Base-by-base conservation (phyloP, 2,329 filamentous ascomycete genomes). In the Ophiostoma tasmaniense region DNA sequence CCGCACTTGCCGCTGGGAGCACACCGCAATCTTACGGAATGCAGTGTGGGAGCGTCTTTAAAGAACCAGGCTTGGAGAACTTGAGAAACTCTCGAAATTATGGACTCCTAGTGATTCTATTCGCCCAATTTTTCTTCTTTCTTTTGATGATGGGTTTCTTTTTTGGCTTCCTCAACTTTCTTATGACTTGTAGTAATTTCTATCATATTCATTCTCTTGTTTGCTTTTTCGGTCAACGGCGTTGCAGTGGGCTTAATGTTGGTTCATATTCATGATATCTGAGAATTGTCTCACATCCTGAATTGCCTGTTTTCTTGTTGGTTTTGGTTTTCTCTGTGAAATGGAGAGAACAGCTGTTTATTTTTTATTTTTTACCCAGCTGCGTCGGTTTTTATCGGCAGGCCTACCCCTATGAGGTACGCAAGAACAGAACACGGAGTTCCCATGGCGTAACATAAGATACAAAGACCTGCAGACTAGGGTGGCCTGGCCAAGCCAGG, bases 371-470 rank as follows among this genome's bases (percentile, higher is more conserved):
- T 4, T 33, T 8, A 33, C 33, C 33, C 59, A 20, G 59, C 59
- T 62, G 30, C 30, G 59, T 62, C 59, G 59, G 61, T 22, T 22
- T 22, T 22, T 2, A 22, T 11, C 30, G n/a, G 61, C 33, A 33
- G 61, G 61, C 25, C 61, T 45, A 64, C 33, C 61, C 33, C 61
- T 64, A 22, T 64, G 61, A 64, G 61, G 61, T 64, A 33, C 61
- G 33, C 30, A 64, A 64, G 61, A 33, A 33, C 37, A 22, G 61
- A 64, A 22, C 17, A 62, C 28, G 17, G 30, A 62, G 55, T 62
- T 62, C 25, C 28, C 55, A 55, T 55, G 22, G 50, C 50, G 50
- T 55, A 55, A 8, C 50, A 55, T 22, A 20, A 22, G 22, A 55
- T 22, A 39, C 35, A 52, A n/a, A 22, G 20, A 11, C 50, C 50